Base-by-base conservation (phyloP, 2,329 filamentous ascomycete genomes). In the Fusarium pseudocircinatum region DNA sequence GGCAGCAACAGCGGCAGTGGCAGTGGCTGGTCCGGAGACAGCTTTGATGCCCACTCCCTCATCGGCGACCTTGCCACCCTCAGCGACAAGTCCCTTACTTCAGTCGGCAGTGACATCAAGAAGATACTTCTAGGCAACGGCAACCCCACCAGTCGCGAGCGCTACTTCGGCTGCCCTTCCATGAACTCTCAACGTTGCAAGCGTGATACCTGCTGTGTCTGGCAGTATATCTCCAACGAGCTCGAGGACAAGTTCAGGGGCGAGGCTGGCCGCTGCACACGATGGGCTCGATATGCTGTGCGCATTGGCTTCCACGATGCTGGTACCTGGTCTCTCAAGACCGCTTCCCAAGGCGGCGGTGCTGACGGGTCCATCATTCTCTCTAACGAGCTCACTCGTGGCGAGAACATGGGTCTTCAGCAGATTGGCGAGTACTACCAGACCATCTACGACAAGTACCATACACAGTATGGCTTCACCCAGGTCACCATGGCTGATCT, bases 401-500 rank as follows among this genome's bases (percentile, higher is more conserved):
- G 71, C 4, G 85, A 86, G 52, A 87, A 90, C 78, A 80, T 82
- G 30, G 87, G 87, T 10, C 80, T 90, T 7, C 78, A 83, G 46
- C 81, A 80, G 10, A 86, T 87, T 60, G 83, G 85, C 37, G 67
- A 58, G 10, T 76, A 83, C 42, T 82, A 86, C 40, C 77, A 81
- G 24, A 67, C 65, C 14, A 82, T 87, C 66, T 84, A 84, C 67
- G 56, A 78, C 40, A 84, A 85, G 72, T 87, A 84, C 73, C 77
- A 75, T 61, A 69, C 69, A 32, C 36, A 68, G n/a, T 67, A 71
- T 18, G 82, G 83, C 49, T 79, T 78, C 65, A 79, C 75, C 28
- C 74, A 77, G n/a, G 83, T 90, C 39, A 82, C 84, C 7, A 86
- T 86, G 73, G 88, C 87, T 37, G 88, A 90, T 74, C 80, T 90